Percentiles rank a stretch among this genome's conserved stretches.
phyloP scores from a whole-genome alignment of 129 eudicot genomes.

The Apium graveolens region DNA sequence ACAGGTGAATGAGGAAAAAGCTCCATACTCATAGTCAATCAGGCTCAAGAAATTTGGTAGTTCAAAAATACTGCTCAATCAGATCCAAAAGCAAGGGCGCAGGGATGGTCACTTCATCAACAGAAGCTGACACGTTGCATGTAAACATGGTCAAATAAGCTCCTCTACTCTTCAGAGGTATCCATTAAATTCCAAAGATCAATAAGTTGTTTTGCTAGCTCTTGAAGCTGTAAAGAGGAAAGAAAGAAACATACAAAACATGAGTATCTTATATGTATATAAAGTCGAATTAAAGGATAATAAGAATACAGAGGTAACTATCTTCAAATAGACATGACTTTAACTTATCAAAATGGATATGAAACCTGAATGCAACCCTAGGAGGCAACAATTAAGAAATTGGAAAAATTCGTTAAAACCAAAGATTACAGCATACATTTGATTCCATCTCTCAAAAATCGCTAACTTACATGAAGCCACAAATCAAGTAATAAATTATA shows the following conservation, averaged over 20 bases:
- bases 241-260: slow-evolving; percentile 3
- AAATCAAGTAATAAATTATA: background rate
- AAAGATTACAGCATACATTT: background rate
- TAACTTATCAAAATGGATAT: background rate
- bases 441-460: background rate
- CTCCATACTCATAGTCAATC: background rate
- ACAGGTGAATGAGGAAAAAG: background rate
- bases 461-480: background rate
- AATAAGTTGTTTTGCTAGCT: slow-evolving; percentile 65
- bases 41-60: background rate
- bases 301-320: background rate
- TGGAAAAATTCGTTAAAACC: background rate
- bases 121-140: slow-evolving; percentile 68
- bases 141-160: slow-evolving; percentile 87
- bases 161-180: slow-evolving; percentile 66
- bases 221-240: slow-evolving; percentile 66
- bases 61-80: slow-evolving; percentile 57
- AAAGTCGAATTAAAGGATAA: background rate
- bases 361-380: background rate
- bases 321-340: background rate
- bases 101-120: slow-evolving; percentile 71
- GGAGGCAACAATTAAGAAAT: background rate
- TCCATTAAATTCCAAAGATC: slow-evolving; percentile 98
- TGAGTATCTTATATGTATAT: too few relatives aligned
- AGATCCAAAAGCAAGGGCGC: slow-evolving; percentile 87